Conservation (phyloP, 306 rosid species). For the Dalbergia oliveri region DNA sequence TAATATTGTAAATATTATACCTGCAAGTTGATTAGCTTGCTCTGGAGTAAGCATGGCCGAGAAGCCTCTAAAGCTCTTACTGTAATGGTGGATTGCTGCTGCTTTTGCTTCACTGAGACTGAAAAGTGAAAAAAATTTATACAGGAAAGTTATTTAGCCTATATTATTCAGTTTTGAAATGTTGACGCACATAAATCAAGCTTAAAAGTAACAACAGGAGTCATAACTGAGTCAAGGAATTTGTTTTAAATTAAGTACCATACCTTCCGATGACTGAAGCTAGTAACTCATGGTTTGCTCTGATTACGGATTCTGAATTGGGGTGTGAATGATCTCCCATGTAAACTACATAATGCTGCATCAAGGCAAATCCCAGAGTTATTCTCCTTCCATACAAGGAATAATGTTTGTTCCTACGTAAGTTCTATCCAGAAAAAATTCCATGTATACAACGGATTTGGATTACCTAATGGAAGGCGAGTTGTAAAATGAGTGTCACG, state of each 20-base stretch:
- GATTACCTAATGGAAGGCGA: too few species aligned
- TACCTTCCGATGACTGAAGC: constrained; percentile 72
- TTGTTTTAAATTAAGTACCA: constrained; percentile 4
- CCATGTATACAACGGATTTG: too few species aligned
- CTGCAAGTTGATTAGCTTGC: constrained; percentile 69
- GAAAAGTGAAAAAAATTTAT: constrained; percentile 47
- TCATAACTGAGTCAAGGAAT: neutral
- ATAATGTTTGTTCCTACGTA: neutral
- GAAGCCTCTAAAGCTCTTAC: constrained; percentile 76
- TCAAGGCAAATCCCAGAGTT: neutral
- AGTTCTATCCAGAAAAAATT: too few species aligned
- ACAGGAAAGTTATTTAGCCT: neutral
- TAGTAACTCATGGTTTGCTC: constrained; percentile 70
- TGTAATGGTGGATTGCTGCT: constrained; percentile 65
- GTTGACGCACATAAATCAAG: constrained; percentile 3
- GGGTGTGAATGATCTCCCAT: constrained; percentile 75
- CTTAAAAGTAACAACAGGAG: neutral
- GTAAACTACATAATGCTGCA: constrained; percentile 74
- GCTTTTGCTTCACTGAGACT: constrained; percentile 57
- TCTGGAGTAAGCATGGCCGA: constrained; percentile 71
- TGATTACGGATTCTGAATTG: constrained; percentile 63
- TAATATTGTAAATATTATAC: constrained; percentile 36
- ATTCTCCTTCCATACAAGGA: too few species aligned
- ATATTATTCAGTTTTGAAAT: constrained; percentile 10
- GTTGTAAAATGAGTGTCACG: too few species aligned